Base-by-base conservation (phyloP, 768 basidiomycete species). In the Leccinellum luteum region DNA sequence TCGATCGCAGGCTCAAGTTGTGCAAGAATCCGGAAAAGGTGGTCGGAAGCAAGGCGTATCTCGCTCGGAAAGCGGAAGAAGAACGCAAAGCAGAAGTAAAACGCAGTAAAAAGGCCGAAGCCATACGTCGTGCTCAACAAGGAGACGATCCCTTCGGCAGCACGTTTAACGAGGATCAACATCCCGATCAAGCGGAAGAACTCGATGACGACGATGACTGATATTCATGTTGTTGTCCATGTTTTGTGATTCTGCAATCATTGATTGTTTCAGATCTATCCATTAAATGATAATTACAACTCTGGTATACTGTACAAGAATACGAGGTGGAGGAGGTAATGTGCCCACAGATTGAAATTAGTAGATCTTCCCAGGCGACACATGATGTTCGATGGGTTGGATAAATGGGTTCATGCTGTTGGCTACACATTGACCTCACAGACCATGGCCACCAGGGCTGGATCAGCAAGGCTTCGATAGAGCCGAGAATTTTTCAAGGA, bases 11-110 rank as follows among this genome's bases (percentile, higher is more conserved):
- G 47, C 76, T 99, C 48, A 87, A 85, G 66, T 67, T 89, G 35
- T 98, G 96, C 78, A 92, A 94, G 70, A 98, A 99, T 66, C 97
- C 97, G 5, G 94, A 96, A 73, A 97, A 95, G 72, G 87, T 96
- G 6, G 85, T 86, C 13, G 94, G 94, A n/a, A 96, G 86, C 60
- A 87, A 84, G 59, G 89, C 91, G 3, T 94, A 89, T 70, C 70
- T 86, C 25, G 82, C 83, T 21, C 86, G 85, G 69, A 85, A 84
- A 62, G 83, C 79, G n/a, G 86, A 85, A 63, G 85, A 86, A 56
- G 90, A 91, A 64, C 82, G 76, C 54, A 81, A 80, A 65, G 86
- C 85, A 2, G 84, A 84, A 60, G 83, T 81, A 58, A 93, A 90
- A 70, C 78, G 91, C 55, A 80, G 71, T 45, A 82, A 80, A 64